Evolutionary conservation across 495 filamentous ascomycete species (phyloP).

Genomic region (Penicillium desertorum): DNA sequence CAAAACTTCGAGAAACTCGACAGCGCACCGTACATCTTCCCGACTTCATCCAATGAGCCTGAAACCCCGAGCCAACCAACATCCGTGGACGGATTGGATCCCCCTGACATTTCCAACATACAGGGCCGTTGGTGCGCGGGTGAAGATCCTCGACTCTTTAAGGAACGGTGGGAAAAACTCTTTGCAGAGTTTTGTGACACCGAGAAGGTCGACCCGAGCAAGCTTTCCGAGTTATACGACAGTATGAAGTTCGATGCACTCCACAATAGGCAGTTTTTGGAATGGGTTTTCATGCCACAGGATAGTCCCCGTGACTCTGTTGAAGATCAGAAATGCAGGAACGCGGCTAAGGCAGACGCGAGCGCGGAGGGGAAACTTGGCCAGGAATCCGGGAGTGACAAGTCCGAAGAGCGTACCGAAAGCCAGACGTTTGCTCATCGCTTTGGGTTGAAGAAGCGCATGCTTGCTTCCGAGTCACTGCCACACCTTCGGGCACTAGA

Average conservation of each 20-base stretch:
- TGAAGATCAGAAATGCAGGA: constrained; percentile 48
- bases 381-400: constrained; percentile 29
- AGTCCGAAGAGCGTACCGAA: constrained; percentile 37
- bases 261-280: constrained; percentile 94
- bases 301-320: constrained; percentile 62
- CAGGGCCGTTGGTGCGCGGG: constrained; percentile 95
- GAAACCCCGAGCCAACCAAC: constrained; percentile 35
- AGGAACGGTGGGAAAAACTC: constrained; percentile 97
- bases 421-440: constrained; percentile 46
- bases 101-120: constrained; percentile 64
- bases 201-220: constrained; percentile 97
- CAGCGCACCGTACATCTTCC: constrained; percentile 56
- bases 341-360: constrained; percentile 33
- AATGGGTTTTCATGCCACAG: constrained; percentile 92
- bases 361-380: constrained; percentile 26
- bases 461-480: constrained; percentile 42
- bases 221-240: constrained; percentile 96
- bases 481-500: constrained; percentile 48
- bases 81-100: constrained; percentile 24
- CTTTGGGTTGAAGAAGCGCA: constrained; percentile 48
- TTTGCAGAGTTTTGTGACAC: constrained; percentile 95
- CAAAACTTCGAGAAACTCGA: constrained; percentile 82
- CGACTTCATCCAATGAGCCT: constrained; percentile 7
- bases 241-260: constrained; percentile 99
- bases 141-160: constrained; percentile 92